Base-by-base conservation (phyloP, 1,284 basidiomycete genomes). In the Boletus semigastroideus region DNA sequence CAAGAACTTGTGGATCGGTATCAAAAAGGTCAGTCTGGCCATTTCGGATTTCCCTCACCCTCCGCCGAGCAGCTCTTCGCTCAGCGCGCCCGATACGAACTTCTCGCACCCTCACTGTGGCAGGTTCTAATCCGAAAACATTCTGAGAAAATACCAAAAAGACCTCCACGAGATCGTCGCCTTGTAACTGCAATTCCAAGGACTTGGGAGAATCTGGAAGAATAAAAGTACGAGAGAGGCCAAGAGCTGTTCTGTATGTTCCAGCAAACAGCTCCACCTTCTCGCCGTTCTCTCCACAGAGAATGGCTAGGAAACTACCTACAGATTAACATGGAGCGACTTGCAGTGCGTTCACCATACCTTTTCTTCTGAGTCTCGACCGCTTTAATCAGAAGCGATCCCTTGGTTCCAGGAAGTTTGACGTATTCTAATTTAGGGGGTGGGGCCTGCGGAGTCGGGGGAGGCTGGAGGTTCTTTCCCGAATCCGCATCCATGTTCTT, bases 261-360 rank as follows among this genome's bases (percentile, higher is more conserved):
- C 89, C 91, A 30, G 92, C 92, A 68, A 94, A 94, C 5, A 94
- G 74, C 63, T 94, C 91, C 46, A 94, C 90, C 62, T 93, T 90
- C 72, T 94, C 91, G n/a, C 90, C 91, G 58, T 84, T 87, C 37
- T 94, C 92, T n/a, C 91, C 91, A 59, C 92, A 93, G 0, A 94
- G 77, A 60, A 94, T 93, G 6, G 92, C 91, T 27, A 94, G 78
- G 73, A 92, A 92, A 66, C 90, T 92, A 56, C 1, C n/a, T 34
- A 48, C 49, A 33, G 10, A 22, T 60, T 20, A 59, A 43, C 56
- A 45, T 17, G 46, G 19, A 27, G 45, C 22, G 16, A 30, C 25
- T 30, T 17, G 48, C 20, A 46, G 17, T n/a, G n/a, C 38, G 9
- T 47, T 33, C 17, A 28, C 39, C 72, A 50, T 57, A 90, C 85